These are phyloP conservation scores for Populus trichocarpa DNA, from an alignment of 441 rosid genomes.

Conservation along the genomic window DNA sequence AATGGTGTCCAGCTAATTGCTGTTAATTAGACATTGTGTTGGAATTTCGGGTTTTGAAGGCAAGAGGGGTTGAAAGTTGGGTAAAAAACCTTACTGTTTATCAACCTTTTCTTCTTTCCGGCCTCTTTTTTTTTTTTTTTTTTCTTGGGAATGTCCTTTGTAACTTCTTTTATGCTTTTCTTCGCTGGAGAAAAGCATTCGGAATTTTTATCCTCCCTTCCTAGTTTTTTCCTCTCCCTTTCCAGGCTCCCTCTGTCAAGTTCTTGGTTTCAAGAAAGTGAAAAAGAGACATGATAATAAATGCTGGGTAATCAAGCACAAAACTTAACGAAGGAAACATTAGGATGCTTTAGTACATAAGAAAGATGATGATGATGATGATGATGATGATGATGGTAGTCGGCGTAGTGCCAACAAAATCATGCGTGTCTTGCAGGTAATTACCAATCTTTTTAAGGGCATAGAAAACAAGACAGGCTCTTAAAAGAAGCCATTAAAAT, in stretches of 20 bases:
- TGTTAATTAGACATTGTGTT: background rate
- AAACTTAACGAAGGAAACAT: background rate
- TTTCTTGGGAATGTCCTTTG: background rate
- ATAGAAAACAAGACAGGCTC: background rate
- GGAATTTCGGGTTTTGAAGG: background rate
- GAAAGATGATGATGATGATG: too few relatives aligned
- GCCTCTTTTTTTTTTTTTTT: background rate
- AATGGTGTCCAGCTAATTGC: slow-evolving; percentile 34
- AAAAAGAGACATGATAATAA: too few relatives aligned
- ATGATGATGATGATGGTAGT: too few relatives aligned
- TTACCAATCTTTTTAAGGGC: background rate
- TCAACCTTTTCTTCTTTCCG: background rate
- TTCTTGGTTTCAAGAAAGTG: too few relatives aligned
- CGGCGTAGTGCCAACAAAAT: background rate
- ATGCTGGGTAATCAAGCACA: background rate
- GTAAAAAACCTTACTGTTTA: background rate
- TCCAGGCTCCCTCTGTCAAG: too few relatives aligned
- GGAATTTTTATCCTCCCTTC: background rate
- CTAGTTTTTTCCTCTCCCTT: background rate
- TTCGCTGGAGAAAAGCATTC: background rate
- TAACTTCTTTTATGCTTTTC: background rate
- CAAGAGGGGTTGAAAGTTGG: background rate
- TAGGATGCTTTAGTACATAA: background rate
- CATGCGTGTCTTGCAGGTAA: background rate
- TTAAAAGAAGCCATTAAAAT: background rate